Conservation (phyloP, 169 alveolate genomes). For the Eimeria sp. region DNA sequence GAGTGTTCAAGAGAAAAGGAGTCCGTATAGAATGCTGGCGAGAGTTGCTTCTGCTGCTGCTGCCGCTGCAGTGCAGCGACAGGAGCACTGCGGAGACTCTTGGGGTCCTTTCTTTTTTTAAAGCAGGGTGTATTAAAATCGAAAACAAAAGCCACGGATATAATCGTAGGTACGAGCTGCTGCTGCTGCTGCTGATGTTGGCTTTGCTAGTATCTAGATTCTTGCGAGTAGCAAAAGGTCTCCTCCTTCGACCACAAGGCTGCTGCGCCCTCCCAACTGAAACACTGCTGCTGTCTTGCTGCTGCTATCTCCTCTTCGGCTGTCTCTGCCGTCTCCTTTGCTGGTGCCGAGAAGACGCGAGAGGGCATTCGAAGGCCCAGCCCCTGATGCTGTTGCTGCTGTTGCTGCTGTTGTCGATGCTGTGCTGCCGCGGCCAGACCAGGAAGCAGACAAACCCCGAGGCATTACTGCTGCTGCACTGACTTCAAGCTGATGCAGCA, state of each 20-base stretch:
- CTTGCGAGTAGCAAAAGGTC: constrained; percentile 50
- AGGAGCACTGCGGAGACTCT: neutral
- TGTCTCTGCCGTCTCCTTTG: constrained; percentile 10
- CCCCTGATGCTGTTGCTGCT: constrained; percentile 12
- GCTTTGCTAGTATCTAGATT: neutral
- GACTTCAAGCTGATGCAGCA: constrained; percentile 53
- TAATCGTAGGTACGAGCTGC: neutral
- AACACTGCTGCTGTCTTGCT: constrained; percentile 5
- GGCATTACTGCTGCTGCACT: constrained; percentile 34
- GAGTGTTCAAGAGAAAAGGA: neutral
- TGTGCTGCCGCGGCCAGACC: neutral
- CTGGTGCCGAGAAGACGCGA: constrained; percentile 38
- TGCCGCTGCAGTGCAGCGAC: neutral
- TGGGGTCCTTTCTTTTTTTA: neutral
- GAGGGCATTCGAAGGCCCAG: constrained; percentile 27
- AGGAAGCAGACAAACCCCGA: neutral
- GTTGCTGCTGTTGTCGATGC: constrained; percentile 20
- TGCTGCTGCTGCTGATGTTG: constrained; percentile 1
- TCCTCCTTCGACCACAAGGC: constrained; percentile 25
- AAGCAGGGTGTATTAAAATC: neutral
- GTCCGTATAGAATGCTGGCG: neutral
- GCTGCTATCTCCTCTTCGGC: neutral
- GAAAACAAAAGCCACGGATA: too few relatives aligned
- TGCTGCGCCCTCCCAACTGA: constrained; percentile 62
- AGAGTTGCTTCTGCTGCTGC: neutral